Base-by-base conservation (phyloP, 768 basidiomycete species). In the Phylloporus sp. region DNA sequence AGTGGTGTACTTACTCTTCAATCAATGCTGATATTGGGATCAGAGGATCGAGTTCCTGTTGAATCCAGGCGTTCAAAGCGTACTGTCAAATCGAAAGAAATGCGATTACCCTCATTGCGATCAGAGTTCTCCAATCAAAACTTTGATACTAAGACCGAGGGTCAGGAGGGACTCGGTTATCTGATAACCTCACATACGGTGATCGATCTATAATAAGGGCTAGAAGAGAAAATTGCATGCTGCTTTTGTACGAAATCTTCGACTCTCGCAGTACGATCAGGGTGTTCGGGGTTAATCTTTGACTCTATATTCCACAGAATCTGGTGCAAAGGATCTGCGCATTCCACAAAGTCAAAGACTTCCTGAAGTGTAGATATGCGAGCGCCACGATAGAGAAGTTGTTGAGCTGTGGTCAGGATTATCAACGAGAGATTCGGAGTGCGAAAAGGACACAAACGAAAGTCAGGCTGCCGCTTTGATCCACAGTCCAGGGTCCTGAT, bases 401-500 rank as follows among this genome's bases (percentile, higher is more conserved):
- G 86, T 56, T 82, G 66, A 11, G 84, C 85, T 58, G 31, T 24
- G 12, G 22, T 5, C 13, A 32, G 20, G 5, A 46, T 60, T 40
- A 61, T 26, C 13, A 27, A 42, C 24, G 40, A 5, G 12, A 52
- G 7, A 38, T 5, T 24, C 18, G 16, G 11, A 20, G 22, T n/a
- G 16, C 15, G 22, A 6, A 53, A 38, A 42, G 35, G n/a, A 3
- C 6, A 60, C 82, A 61, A 68, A 88, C 86, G 84, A 58, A 76
- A 86, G 52, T 74, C 71, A 10, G 66, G 57, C 44, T 80, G 78
- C 23, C 88, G 78, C 58, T 76, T 72, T 11, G 86, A 88, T 35
- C 88, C 89, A 58, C 90, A 92, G 64, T 92, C 88, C 39, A 92
- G 67, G 5, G 86, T 91, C 68, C 84, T 85, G 52, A 92, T 69